Percentiles rank a stretch among this genome's conserved stretches.
Evolutionary conservation across 345 rosid genomes (phyloP).

Genomic region (Citrus australasica): DNA sequence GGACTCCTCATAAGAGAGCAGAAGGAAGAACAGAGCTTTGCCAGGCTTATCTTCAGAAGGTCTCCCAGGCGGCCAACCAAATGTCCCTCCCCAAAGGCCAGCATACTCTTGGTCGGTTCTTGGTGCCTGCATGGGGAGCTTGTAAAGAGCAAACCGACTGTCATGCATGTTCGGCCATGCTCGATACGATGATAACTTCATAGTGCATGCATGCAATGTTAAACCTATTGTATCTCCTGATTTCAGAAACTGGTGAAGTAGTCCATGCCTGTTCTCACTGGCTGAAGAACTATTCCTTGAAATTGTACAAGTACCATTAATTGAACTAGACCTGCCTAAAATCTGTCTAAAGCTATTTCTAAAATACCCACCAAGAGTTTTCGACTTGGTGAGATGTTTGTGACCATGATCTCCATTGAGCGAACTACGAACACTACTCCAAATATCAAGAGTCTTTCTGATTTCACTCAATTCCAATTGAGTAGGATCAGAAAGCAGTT

Average conservation of each 20-base stretch:
- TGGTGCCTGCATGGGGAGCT: conserved; percentile 52
- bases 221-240: conserved; percentile 64
- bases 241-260: conserved; percentile 54
- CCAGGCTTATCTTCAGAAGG: conserved; percentile 69
- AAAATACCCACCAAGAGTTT: conserved; percentile 44
- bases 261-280: conserved; percentile 48
- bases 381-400: conserved; percentile 31
- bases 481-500: conserved; percentile 35
- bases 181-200: conserved; percentile 61
- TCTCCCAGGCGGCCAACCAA: conserved; percentile 84
- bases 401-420: conserved; percentile 34
- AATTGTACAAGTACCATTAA: conserved; percentile 23
- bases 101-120: conserved; percentile 59
- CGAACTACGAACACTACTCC: conserved; percentile 18
- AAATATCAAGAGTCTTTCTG: conserved; percentile 37
- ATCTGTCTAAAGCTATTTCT: conserved; percentile 53
- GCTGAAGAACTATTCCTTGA: conserved; percentile 47
- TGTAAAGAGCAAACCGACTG: conserved; percentile 69
- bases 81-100: conserved; percentile 85
- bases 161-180: conserved; percentile 92
- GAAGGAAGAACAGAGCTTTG: conserved; percentile 71
- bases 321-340: conserved; percentile 49
- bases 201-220: conserved; percentile 42
- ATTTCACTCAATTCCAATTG: conserved; percentile 42
- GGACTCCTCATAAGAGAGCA: conserved; percentile 71